Percentiles rank a stretch among this genome's conserved stretches.
Evolutionary conservation across 768 basidiomycete species (phyloP).

Genomic region (Pisolithus marmoratus): DNA sequence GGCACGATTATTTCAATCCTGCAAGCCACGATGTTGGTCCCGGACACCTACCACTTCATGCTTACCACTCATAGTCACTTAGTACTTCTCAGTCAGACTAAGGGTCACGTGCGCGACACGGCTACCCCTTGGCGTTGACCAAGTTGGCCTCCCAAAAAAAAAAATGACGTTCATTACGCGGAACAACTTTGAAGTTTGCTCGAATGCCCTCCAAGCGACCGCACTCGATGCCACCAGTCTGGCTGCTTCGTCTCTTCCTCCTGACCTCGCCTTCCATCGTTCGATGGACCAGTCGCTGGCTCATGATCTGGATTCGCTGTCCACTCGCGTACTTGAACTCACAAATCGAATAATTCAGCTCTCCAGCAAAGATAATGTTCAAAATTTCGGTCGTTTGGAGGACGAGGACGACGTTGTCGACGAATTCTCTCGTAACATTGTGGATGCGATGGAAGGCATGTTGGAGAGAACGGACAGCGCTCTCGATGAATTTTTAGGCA

Average conservation of each 20-base stretch:
- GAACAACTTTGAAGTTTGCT: slow-evolving; percentile 45
- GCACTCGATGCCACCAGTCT: slow-evolving; percentile 61
- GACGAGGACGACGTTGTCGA: slow-evolving; percentile 82
- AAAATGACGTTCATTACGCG: slow-evolving; percentile 11
- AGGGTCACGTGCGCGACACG: not conserved
- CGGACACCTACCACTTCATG: no score
- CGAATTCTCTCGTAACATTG: slow-evolving; percentile 68
- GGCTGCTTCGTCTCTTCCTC: slow-evolving; percentile 53
- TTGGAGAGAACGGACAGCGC: slow-evolving; percentile 83
- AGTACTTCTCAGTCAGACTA: no score
- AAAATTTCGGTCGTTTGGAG: slow-evolving; percentile 35
- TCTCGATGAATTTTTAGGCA: slow-evolving; percentile 73
- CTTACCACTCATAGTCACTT: no score
- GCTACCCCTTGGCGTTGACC: not conserved
- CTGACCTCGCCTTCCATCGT: slow-evolving; percentile 84
- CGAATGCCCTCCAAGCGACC: slow-evolving; percentile 50
- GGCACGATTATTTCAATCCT: no score
- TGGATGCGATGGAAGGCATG: slow-evolving; percentile 81
- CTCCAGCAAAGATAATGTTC: slow-evolving; percentile 38
- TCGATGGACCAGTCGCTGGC: slow-evolving; percentile 74
- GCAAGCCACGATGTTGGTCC: no score
- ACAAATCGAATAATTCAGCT: slow-evolving; percentile 59
- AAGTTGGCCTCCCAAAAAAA: not conserved
- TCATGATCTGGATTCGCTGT: slow-evolving; percentile 63
- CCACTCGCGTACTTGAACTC: slow-evolving; percentile 57